phyloP scores from a whole-genome alignment of 345 rosid genomes.

The Syzygium jambos region DNA sequence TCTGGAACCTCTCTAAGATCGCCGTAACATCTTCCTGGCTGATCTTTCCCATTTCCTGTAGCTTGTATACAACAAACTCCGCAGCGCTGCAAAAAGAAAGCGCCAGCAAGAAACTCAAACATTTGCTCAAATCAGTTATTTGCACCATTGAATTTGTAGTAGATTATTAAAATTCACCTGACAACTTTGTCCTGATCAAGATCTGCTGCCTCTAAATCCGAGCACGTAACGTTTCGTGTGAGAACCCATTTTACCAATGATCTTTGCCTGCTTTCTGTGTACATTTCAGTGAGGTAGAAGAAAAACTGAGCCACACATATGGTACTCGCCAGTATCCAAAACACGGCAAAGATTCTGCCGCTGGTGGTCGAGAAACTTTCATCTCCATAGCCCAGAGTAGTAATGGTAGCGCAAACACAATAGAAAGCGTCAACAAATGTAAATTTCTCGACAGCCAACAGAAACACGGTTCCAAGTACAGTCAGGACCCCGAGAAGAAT shows the following conservation, averaged over 20 bases:
- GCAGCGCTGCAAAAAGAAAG: constrained; percentile 17
- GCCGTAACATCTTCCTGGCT: constrained; percentile 24
- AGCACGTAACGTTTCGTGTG: constrained; percentile 10
- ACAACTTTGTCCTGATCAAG: constrained; percentile 36
- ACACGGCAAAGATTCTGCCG: constrained; percentile 39
- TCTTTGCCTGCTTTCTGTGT: constrained; percentile 22
- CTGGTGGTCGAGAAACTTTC: constrained; percentile 34
- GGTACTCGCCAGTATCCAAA: constrained; percentile 52
- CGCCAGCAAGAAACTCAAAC: background rate
- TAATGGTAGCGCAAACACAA: constrained; percentile 45
- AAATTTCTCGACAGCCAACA: constrained; percentile 19
- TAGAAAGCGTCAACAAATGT: constrained; percentile 33
- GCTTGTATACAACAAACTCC: constrained; percentile 33
- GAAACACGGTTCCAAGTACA: constrained; percentile 19
- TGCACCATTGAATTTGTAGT: background rate
- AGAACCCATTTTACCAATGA: constrained; percentile 22
- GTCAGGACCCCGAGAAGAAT: constrained; percentile 21
- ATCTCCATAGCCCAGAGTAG: constrained; percentile 56
- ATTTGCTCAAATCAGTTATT: background rate
- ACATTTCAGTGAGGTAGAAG: constrained; percentile 40
- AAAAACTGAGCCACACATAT: constrained; percentile 43
- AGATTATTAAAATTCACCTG: constrained; percentile 11
- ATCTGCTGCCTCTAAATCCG: constrained; percentile 38
- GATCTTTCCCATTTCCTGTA: constrained; percentile 45
- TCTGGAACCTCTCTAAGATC: constrained; percentile 27